Base-by-base conservation (phyloP, 345 rosid species). In the Gossypium arboreum region DNA sequence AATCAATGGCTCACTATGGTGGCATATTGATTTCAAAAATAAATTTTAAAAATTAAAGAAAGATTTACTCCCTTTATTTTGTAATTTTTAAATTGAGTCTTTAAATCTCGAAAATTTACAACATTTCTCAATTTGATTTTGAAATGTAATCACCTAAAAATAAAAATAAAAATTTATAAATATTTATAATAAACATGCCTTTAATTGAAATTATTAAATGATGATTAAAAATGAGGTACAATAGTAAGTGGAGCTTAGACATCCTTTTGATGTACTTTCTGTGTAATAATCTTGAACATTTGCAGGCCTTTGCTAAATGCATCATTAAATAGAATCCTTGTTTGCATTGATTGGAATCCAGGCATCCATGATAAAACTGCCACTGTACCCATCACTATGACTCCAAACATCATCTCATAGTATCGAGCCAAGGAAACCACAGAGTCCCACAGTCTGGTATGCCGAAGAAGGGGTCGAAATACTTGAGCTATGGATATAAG, bases 301-400 rank as follows among this genome's bases (percentile, higher is more conserved):
- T 92, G 93, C 50, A 91, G 93, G 29, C 97, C 98, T 71, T 92
- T 84, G 87, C 97, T 89, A 75, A 91, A 93, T 16, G 97, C 93
- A 70, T 84, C 86, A 76, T 93, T 93, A 80, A 93, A 93, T 78
- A 91, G 81, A 76, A 93, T 85, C 83, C 98, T 90, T 7, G 93
- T 90, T 82, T 93, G 97, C 97, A 93, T 93, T 0, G 90, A 79
- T 64, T 93, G 93, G 79, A 91, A 88, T 47, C 91, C 97, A n/a
- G 98, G 61, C 29, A 57, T 57, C 61, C 61, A 57, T 20, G 61
- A 22, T 57, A 57, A 3, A 20, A 57, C 15, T 57, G 29, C 61
- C 61, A 20, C 61, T 10, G 29, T 29, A 3, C 7, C 13, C 29
- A 57, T 57, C 13, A 22, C 61, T 2, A 57, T 57, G 10, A 57